These are phyloP conservation scores for Mortierella alpina DNA, from an alignment of 192 early-diverging fungal species.

Conservation along the genomic window DNA sequence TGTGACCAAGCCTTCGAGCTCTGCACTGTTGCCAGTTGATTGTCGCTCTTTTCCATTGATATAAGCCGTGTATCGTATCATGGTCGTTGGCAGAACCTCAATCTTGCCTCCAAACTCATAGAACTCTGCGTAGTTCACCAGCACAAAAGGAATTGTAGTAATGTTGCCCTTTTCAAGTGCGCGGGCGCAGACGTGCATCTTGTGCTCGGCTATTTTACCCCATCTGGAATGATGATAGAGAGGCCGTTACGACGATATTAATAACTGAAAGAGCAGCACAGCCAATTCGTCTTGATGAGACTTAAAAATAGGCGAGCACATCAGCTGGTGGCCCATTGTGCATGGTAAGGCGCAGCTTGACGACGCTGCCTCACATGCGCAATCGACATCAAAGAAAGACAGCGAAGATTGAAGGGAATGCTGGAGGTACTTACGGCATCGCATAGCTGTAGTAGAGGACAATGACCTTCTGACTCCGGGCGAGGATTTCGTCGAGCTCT, in stretches of 20 bases:
- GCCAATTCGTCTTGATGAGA: background rate
- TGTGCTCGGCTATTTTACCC: slow-evolving; percentile 56
- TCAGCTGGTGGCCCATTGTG: no score
- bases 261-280: background rate
- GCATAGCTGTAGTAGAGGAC: slow-evolving; percentile 46
- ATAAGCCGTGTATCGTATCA: slow-evolving; percentile 40
- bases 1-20: slow-evolving; percentile 46
- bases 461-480: slow-evolving; percentile 6
- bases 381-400: background rate
- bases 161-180: slow-evolving; percentile 48
- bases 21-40: slow-evolving; percentile 46
- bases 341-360: background rate
- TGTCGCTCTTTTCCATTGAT: slow-evolving; percentile 17
- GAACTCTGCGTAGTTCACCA: slow-evolving; percentile 53
- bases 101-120: slow-evolving; percentile 43
- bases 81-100: slow-evolving; percentile 32
- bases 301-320: background rate
- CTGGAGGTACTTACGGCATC: slow-evolving; percentile 34
- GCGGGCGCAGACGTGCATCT: slow-evolving; percentile 50
- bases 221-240: slow-evolving; percentile 14
- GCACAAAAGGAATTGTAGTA: slow-evolving; percentile 37
- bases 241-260: background rate
- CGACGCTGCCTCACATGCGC: background rate
- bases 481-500: slow-evolving; percentile 23
- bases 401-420: background rate